Percentiles rank a stretch among this genome's conserved stretches.
phyloP scores from a whole-genome alignment of 371 early-diverging fungal genomes.

The Mortierella sp. region DNA sequence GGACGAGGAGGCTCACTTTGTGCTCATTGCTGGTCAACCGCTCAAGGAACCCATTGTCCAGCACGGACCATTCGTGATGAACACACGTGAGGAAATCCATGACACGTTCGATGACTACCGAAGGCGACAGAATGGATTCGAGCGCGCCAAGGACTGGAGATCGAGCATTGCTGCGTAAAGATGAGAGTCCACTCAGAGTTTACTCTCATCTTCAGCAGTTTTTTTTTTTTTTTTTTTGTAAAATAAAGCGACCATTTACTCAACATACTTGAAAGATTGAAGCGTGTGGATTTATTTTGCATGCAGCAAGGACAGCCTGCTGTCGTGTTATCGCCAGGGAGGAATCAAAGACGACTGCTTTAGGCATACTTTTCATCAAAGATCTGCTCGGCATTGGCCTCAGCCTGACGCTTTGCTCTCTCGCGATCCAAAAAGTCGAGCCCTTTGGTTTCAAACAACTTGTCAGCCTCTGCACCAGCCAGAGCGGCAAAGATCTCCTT shows the following conservation, averaged over 20 bases:
- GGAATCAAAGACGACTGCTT: too few species aligned
- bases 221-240: too few species aligned
- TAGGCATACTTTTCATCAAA: slow-evolving; percentile 50
- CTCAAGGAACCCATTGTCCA: slow-evolving; percentile 48
- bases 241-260: too few species aligned
- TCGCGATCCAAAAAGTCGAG: slow-evolving; percentile 57
- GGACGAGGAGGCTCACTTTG: slow-evolving; percentile 61
- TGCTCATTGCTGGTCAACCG: slow-evolving; percentile 42
- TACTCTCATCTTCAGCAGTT: too few species aligned
- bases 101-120: slow-evolving; percentile 62
- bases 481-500: slow-evolving; percentile 65
- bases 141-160: slow-evolving; percentile 24
- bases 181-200: too few species aligned
- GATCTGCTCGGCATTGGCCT: slow-evolving; percentile 56
- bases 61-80: slow-evolving; percentile 76
- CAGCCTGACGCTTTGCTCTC: slow-evolving; percentile 60
- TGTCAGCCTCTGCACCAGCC: slow-evolving; percentile 63
- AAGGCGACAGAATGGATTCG: slow-evolving; percentile 56
- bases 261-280: too few species aligned
- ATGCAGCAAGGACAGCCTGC: too few species aligned
- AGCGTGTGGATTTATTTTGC: too few species aligned
- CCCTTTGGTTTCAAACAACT: slow-evolving; percentile 52
- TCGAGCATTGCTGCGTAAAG: too few species aligned
- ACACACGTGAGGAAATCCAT: slow-evolving; percentile 36
- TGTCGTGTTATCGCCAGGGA: too few species aligned